Base-by-base conservation (phyloP, 2,329 filamentous ascomycete genomes). In the Harringtonia lauricola region DNA sequence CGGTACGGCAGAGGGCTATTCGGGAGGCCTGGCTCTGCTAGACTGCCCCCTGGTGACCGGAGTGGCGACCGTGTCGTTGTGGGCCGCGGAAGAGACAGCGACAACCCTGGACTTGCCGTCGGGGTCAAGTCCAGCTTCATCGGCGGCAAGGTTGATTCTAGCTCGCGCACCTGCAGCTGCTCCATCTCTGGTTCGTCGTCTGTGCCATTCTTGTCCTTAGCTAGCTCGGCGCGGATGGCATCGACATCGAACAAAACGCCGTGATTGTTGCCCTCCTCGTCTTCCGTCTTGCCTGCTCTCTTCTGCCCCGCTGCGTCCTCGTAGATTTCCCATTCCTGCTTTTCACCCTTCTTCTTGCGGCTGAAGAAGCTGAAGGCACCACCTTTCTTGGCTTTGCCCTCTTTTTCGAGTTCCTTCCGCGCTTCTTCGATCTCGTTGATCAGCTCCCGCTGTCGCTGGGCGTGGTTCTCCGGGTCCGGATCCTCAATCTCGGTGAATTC, bases 401-500 rank as follows among this genome's bases (percentile, higher is more conserved):
- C 84, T 57, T 78, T 81, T 55, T 95, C 88, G 4, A 94, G 72
- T 55, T 92, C 80, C 57, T 83, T 88, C 31, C 92, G 78, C 8
- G 92, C 92, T 62, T 94, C 89, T 59, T 96, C 90, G 42, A 98
- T 95, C 63, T 98, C 92, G 54, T 84, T 88, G 59, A 98, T 95
- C 35, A 98, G 75, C 62, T 96, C 90, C 44, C 88, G 76, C 62
- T 98, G 92, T 39, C 89, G 74, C 58, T 87, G 74, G 41, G 78
- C 74, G 63, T 96, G 90, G 53, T 94, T 90, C 0, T 96, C 92
- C 0, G 92, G 92, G 56, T 98, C 92, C 0, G 92, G 88, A 53
- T 98, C 92, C 59, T 96, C 92, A 47, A 98, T 96, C 63, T 98
- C 92, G 1, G 77, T 81, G 57, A 96, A 98, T 59, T 96, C 90